Conservation (phyloP, 2,329 filamentous ascomycete genomes). For the Huntiella abstrusa region DNA sequence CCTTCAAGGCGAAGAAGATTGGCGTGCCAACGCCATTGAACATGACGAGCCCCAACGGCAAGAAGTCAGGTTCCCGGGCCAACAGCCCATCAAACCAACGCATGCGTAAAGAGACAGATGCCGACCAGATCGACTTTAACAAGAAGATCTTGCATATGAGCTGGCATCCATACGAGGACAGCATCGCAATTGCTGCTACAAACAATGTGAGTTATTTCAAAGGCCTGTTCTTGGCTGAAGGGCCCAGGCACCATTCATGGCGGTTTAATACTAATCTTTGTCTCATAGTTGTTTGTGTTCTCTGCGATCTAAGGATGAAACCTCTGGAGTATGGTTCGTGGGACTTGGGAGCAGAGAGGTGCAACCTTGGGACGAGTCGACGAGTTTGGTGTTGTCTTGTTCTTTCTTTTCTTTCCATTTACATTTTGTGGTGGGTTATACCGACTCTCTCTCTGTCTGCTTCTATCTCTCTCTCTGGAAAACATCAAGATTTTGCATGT, state of each 20-base stretch:
- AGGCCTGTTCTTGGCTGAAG: neutral
- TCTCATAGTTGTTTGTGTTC: constrained; percentile 52
- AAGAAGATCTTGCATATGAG: constrained; percentile 99
- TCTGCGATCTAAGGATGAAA: constrained; percentile 41
- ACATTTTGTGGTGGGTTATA: too few relatives aligned
- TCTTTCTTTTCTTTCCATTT: too few relatives aligned
- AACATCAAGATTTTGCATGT: neutral
- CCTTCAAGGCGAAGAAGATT: constrained; percentile 99
- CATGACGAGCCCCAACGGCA: constrained; percentile 55
- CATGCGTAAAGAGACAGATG: constrained; percentile 98
- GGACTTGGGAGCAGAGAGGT: neutral
- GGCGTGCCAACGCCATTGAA: constrained; percentile 96
- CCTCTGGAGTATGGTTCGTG: neutral
- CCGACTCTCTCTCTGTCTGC: too few relatives aligned
- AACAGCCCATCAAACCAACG: constrained; percentile 79
- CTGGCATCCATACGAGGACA: constrained; percentile 99
- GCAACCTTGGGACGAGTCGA: too few relatives aligned
- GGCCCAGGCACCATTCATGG: neutral
- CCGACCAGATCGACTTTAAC: constrained; percentile 98
- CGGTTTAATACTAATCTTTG: constrained; percentile 12
- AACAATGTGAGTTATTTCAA: constrained; percentile 66
- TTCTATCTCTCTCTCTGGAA: neutral
- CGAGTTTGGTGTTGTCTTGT: too few relatives aligned
- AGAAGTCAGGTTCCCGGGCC: constrained; percentile 76
- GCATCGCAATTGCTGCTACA: constrained; percentile 96